Conservation (phyloP, 108 stramenopile species). For the Skeletonema grethae region DNA sequence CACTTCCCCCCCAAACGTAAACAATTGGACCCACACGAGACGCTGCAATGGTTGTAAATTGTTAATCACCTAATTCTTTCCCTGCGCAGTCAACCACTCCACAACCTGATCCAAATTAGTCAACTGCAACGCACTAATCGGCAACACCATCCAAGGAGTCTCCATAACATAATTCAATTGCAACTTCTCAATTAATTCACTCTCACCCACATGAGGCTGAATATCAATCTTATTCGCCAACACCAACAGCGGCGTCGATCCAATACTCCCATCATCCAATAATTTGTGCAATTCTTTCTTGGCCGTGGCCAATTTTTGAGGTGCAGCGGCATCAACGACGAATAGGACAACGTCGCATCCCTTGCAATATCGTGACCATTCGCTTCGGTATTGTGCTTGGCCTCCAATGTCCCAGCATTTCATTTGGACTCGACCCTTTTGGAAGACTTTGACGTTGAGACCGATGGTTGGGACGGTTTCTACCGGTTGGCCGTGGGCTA, state of each 20-base stretch:
- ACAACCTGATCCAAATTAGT: conserved; percentile 95
- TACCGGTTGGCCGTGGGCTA: conserved; percentile 91
- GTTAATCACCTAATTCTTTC: conserved; percentile 46
- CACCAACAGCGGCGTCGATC: conserved; percentile 88
- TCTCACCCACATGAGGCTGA: conserved; percentile 82
- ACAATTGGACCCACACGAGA: too few species aligned
- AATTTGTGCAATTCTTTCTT: conserved; percentile 95
- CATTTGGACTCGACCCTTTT: conserved; percentile 92
- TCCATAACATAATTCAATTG: conserved; percentile 96
- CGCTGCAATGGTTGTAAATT: too few species aligned
- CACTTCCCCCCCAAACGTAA: too few species aligned
- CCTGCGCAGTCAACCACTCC: conserved; percentile 93
- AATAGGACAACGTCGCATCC: conserved; percentile 96
- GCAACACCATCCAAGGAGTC: conserved; percentile 96
- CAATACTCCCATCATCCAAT: conserved; percentile 89
- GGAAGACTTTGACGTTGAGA: conserved; percentile 93
- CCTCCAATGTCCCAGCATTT: conserved; percentile 99
- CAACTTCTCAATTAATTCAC: conserved; percentile 87
- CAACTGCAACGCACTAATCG: conserved; percentile 86
- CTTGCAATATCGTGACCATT: conserved; percentile 93
- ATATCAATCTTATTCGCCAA: conserved; percentile 98
- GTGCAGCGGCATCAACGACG: conserved; percentile 94
- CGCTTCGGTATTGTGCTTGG: conserved; percentile 90
- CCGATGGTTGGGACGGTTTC: conserved; percentile 97
- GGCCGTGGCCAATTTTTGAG: conserved; percentile 83